Base-by-base conservation (phyloP, 2,329 filamentous ascomycete genomes). In the Rhytidhysteron rufulum region DNA sequence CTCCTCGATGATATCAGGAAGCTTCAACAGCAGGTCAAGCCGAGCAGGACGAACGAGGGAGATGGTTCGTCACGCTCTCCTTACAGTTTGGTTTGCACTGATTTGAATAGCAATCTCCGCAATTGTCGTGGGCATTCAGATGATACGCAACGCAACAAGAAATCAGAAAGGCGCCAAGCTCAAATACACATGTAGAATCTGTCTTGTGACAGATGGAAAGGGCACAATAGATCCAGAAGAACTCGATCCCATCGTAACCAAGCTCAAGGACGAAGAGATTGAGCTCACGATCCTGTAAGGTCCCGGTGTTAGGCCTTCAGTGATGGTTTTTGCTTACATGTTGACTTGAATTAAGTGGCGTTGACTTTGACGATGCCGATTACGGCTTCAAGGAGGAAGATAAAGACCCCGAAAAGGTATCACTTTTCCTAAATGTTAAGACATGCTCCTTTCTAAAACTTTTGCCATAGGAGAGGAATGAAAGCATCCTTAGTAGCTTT, bases 371-470 rank as follows among this genome's bases (percentile, higher is more conserved):
- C 59, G 89, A 96, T 61, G 62, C 80, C 1, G 89, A 95, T 2
- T 95, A 85, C 58, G 90, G 90, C 31, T 86, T 88, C 60, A 95
- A 95, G 63, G 91, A 97, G 67, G 89, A 96, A 62, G 79, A 86
- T 49, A 98, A 98, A 61, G 70, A 83, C 15, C 50, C 62, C 0
- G 61, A 65, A 37, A 97, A 97, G 74, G 82, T 84, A 56, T 30
- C 11, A 17, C 9, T 24, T 13, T n/a, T 5, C 37, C 5, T 25
- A 24, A 22, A 24, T 4, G 11, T 17, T 15, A 13, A 25, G 11
- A 22, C 13, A 15, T 20, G 22, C 11, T n/a, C 13, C 24, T 27
- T 27, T 27, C 13, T 13, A 27, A 7, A 27, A 27, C 13, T 27
- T 27, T 27, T 7, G 13, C 24, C 24, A 13, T 50, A 85, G 80